Conservation (phyloP, 495 filamentous ascomycete genomes). For the Delitschia confertaspora region DNA sequence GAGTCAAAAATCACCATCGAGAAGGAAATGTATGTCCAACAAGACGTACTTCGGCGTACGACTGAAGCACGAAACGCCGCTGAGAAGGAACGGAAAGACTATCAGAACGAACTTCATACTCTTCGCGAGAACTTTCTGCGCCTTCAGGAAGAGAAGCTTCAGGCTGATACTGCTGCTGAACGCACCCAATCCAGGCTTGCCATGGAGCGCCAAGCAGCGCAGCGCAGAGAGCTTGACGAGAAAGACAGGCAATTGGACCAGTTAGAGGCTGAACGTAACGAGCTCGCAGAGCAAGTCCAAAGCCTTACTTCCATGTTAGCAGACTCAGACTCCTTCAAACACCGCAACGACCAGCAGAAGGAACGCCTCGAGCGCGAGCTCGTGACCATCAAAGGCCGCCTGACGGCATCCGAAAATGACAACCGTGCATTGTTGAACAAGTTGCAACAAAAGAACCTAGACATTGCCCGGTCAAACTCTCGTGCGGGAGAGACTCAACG, state of each 20-base stretch:
- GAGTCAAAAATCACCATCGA: slow-evolving; percentile 96
- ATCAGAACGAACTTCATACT: slow-evolving; percentile 73
- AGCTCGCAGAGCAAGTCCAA: slow-evolving; percentile 66
- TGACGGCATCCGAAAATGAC: slow-evolving; percentile 92
- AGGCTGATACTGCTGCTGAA: slow-evolving; percentile 74
- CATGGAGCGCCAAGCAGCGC: slow-evolving; percentile 68
- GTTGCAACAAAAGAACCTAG: slow-evolving; percentile 93
- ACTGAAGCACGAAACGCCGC: slow-evolving; percentile 68
- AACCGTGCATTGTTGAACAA: slow-evolving; percentile 94
- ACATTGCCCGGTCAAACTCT: slow-evolving; percentile 85
- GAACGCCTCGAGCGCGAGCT: slow-evolving; percentile 86
- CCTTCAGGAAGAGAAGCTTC: slow-evolving; percentile 73
- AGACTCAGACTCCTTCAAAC: slow-evolving; percentile 78
- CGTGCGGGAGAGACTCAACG: slow-evolving; percentile 78
- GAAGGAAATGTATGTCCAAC: slow-evolving; percentile 96
- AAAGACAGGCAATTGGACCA: slow-evolving; percentile 61
- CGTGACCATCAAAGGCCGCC: slow-evolving; percentile 82
- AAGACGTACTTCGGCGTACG: slow-evolving; percentile 83
- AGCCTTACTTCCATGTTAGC: slow-evolving; percentile 73
- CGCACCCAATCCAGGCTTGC: slow-evolving; percentile 66
- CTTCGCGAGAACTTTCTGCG: slow-evolving; percentile 74
- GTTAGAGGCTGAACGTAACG: slow-evolving; percentile 64
- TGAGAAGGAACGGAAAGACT: slow-evolving; percentile 81
- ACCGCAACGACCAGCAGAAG: slow-evolving; percentile 85
- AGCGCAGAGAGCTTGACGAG: slow-evolving; percentile 69